A percentile compares a stretch with the other conserved stretches of the same genome.
Evolutionary conservation across 106 monocot genomes (phyloP).

Genomic region (Narthecium ossifragum): DNA sequence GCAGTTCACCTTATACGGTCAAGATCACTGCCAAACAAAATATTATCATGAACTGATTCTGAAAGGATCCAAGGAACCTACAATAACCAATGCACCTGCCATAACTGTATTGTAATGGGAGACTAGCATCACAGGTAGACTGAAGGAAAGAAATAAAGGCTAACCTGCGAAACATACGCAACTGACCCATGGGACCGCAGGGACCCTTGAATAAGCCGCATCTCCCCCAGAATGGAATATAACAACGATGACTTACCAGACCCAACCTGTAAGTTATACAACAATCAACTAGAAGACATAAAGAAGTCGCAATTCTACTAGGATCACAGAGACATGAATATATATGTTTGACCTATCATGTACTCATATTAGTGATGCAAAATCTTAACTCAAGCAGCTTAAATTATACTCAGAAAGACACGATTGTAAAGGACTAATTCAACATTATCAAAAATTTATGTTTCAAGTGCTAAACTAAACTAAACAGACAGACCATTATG

Average conservation of each 20-base stretch:
- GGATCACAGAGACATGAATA: too few species aligned
- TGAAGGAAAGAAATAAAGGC: not conserved
- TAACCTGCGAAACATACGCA: slow-evolving; percentile 93
- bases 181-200: slow-evolving; percentile 52
- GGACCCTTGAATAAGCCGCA: slow-evolving; percentile 50
- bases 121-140: not conserved
- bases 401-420: too few species aligned
- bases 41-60: slow-evolving; percentile 81
- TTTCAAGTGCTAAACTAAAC: too few species aligned
- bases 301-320: not conserved
- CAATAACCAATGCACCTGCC: slow-evolving; percentile 6
- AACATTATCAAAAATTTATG: too few species aligned
- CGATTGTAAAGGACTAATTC: too few species aligned
- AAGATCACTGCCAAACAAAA: slow-evolving; percentile 73
- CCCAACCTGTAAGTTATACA: slow-evolving; percentile 86
- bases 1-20: slow-evolving; percentile 50
- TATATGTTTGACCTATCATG: too few species aligned
- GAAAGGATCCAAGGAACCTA: slow-evolving; percentile 95
- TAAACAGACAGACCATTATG: too few species aligned
- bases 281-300: slow-evolving; percentile 1
- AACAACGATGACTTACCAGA: slow-evolving; percentile 92
- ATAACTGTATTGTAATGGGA: not conserved
- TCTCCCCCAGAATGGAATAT: slow-evolving; percentile 78
- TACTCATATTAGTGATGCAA: too few species aligned
- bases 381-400: too few species aligned